Percentiles rank a stretch among this genome's conserved stretches.
These are phyloP conservation scores for Agapanthus africanus DNA, from an alignment of 106 monocot genomes.

Conservation along the genomic window DNA sequence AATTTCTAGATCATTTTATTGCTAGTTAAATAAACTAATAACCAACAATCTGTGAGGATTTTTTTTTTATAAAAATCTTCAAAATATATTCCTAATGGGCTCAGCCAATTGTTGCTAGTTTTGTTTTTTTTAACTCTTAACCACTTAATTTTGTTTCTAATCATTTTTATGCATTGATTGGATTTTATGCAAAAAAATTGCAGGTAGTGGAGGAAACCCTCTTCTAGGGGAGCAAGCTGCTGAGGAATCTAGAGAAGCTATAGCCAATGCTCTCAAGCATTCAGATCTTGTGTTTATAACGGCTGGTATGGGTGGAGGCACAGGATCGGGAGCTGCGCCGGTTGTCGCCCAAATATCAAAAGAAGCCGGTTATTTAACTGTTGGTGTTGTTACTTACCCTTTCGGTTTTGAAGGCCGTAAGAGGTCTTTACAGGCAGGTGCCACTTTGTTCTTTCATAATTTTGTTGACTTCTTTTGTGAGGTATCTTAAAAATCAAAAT, in stretches of 20 bases:
- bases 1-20: not conserved
- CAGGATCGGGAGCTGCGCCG: slow-evolving; percentile 97
- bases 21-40: not conserved
- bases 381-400: slow-evolving; percentile 98
- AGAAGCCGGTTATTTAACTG: slow-evolving; percentile 96
- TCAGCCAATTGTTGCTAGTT: not conserved
- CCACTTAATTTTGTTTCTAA: no score
- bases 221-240: slow-evolving; percentile 95
- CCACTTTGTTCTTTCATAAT: not conserved
- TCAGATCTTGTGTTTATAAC: slow-evolving; percentile 97
- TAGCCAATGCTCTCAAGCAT: slow-evolving; percentile 67
- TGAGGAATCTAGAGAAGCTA: slow-evolving; percentile 94
- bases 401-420: slow-evolving; percentile 99
- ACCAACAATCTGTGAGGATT: not conserved
- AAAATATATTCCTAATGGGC: not conserved
- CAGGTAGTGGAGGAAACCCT: slow-evolving; percentile 97
- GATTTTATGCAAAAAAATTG: slow-evolving; percentile 1
- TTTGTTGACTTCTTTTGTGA: no score
- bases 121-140: not conserved
- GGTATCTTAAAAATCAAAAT: no score
- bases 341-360: slow-evolving; percentile 97
- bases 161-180: not conserved
- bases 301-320: slow-evolving; percentile 98
- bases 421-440: slow-evolving; percentile 74
- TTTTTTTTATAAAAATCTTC: not conserved